phyloP scores from a whole-genome alignment of 2,329 filamentous ascomycete genomes.

The Hypoxylon sp. region DNA sequence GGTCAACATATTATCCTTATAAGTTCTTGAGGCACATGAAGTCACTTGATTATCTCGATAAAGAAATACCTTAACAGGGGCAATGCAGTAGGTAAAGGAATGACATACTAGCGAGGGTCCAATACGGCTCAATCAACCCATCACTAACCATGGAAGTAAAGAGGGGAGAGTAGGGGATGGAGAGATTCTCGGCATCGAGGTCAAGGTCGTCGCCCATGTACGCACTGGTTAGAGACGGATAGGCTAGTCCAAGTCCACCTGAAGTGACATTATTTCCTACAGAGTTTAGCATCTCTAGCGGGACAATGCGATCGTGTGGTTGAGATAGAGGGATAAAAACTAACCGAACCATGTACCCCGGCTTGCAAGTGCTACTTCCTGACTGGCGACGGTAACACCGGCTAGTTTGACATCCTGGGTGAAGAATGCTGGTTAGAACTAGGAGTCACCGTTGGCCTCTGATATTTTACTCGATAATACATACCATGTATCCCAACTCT shows the following conservation, averaged over 20 bases:
- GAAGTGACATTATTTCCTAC: conserved; percentile 58
- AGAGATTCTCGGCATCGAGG: conserved; percentile 55
- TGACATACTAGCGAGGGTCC: conserved; percentile 56
- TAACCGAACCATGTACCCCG: conserved; percentile 64
- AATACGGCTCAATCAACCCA: conserved; percentile 58
- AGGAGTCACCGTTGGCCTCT: not conserved
- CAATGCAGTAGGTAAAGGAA: not conserved
- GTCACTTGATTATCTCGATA: not conserved
- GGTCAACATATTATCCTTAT: not conserved
- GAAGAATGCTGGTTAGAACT: not conserved
- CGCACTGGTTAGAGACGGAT: conserved; percentile 62
- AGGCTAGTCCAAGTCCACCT: conserved; percentile 64
- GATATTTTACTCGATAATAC: not conserved
- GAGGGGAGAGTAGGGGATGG: conserved; percentile 60
- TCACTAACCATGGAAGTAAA: conserved; percentile 62
- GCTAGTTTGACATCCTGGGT: conserved; percentile 59
- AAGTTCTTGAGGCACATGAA: too few relatives aligned
- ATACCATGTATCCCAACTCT: conserved; percentile 36
- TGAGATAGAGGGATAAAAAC: not conserved
- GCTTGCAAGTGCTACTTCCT: conserved; percentile 63
- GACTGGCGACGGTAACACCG: conserved; percentile 57
- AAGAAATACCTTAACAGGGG: not conserved
- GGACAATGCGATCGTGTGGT: not conserved
- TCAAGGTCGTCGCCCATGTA: conserved; percentile 55
- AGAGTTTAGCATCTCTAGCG: not conserved